Percentiles rank a stretch among this genome's conserved stretches.
Evolutionary conservation across 352 stramenopile genomes (phyloP).

Genomic region (Paralagenidium karlingii): DNA sequence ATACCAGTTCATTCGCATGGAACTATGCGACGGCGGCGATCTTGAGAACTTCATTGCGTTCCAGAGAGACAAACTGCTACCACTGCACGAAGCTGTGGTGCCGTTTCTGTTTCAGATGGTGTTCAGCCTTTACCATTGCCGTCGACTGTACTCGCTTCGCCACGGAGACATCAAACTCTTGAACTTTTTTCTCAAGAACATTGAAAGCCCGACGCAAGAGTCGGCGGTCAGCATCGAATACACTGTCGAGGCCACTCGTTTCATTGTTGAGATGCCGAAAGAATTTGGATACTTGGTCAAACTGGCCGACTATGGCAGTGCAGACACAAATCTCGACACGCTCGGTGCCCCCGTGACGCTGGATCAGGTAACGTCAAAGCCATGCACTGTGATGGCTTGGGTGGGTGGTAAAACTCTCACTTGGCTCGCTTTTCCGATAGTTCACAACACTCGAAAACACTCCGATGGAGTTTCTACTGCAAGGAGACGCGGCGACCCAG

Average conservation of each 20-base stretch:
- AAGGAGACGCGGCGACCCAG: conserved; percentile 83
- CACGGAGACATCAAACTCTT: conserved; percentile 99
- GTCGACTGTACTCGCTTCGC: conserved; percentile 85
- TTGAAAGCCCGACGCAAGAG: too few relatives aligned
- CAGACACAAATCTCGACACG: conserved; percentile 80
- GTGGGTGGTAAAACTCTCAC: too few relatives aligned
- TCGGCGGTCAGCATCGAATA: too few relatives aligned
- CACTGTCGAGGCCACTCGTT: conserved; percentile 30
- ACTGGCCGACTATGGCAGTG: conserved; percentile 96
- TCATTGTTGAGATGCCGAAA: conserved; percentile 40
- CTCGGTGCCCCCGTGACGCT: conserved; percentile 86
- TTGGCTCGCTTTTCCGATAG: conserved; percentile 10
- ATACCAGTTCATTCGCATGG: conserved; percentile 98
- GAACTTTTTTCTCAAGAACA: conserved; percentile 96
- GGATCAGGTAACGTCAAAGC: conserved; percentile 30
- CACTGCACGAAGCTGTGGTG: conserved; percentile 31
- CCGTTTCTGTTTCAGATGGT: conserved; percentile 97
- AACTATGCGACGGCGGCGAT: conserved; percentile 94
- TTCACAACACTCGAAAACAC: conserved; percentile 99
- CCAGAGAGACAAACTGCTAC: conserved; percentile 50
- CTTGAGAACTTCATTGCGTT: conserved; percentile 92
- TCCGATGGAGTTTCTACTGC: conserved; percentile 91
- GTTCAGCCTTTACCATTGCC: conserved; percentile 89
- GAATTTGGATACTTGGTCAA: conserved; percentile 88
- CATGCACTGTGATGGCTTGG: not conserved